Conservation (phyloP, 306 rosid species). For the Spatholobus suberectus region DNA sequence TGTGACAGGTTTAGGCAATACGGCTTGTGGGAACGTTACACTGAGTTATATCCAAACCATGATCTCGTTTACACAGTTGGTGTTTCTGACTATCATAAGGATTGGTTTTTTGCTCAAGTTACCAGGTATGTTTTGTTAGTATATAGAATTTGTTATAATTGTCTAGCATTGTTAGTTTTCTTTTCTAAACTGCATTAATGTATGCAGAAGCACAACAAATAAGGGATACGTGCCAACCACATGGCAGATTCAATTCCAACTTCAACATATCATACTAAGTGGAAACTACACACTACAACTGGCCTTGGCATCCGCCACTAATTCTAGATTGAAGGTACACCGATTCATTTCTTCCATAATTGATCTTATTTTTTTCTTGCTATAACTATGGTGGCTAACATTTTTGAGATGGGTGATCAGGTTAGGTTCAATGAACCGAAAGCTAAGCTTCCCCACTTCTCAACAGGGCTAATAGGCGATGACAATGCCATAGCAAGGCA, state of each 20-base stretch:
- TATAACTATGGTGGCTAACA: background rate
- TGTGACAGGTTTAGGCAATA: slow-evolving; percentile 67
- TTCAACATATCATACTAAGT: background rate
- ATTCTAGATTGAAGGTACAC: background rate
- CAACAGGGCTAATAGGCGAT: slow-evolving; percentile 56
- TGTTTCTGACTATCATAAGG: slow-evolving; percentile 25
- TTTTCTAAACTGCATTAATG: background rate
- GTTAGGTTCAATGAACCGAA: slow-evolving; percentile 59
- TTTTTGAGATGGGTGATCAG: slow-evolving; percentile 43
- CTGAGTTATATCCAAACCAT: slow-evolving; percentile 49
- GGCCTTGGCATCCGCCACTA: slow-evolving; percentile 63
- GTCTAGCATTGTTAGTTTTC: background rate
- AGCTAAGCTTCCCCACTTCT: background rate
- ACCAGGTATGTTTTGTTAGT: slow-evolving; percentile 36
- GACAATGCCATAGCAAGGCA: slow-evolving; percentile 89
- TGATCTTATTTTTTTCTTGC: background rate
- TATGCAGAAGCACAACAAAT: slow-evolving; percentile 46
- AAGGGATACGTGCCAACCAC: slow-evolving; percentile 55
- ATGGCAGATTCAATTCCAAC: slow-evolving; percentile 68
- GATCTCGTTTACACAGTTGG: slow-evolving; percentile 62
- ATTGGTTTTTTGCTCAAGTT: slow-evolving; percentile 79
- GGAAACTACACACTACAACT: slow-evolving; percentile 75
- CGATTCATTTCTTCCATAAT: background rate
- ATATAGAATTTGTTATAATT: background rate
- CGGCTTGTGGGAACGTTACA: slow-evolving; percentile 72